Conservation (phyloP, 768 basidiomycete genomes). For the Neoboletus brunneissimus region DNA sequence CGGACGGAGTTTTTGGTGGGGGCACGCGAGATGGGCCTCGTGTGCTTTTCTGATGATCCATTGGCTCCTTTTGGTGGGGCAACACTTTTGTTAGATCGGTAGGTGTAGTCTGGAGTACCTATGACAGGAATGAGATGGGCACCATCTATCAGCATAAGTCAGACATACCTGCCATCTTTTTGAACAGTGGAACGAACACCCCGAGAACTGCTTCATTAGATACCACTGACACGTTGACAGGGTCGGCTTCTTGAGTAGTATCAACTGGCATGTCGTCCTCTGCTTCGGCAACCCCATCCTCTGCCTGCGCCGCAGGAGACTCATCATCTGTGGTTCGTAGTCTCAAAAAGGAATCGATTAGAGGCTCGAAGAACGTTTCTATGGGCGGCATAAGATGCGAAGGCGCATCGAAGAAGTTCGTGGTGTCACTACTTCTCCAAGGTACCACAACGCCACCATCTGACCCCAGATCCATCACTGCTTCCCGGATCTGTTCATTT, state of each 20-base stretch:
- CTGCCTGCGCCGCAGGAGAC: constrained; percentile 8
- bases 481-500: constrained; percentile 16
- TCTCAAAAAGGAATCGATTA: constrained; percentile 49
- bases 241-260: constrained; percentile 14
- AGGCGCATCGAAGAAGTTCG: constrained; percentile 60
- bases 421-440: constrained; percentile 42
- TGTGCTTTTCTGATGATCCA: constrained; percentile 12
- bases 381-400: constrained; percentile 77
- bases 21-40: constrained; percentile 10
- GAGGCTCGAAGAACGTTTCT: constrained; percentile 64
- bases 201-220: constrained; percentile 58
- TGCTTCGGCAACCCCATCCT: constrained; percentile 30
- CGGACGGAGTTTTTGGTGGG: constrained; percentile 21
- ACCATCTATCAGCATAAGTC: not conserved
- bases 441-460: constrained; percentile 21
- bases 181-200: constrained; percentile 64
- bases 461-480: constrained; percentile 11
- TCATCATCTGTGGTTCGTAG: constrained; percentile 26
- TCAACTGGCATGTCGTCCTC: constrained; percentile 48
- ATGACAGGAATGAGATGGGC: constrained; percentile 2
- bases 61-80: constrained; percentile 15
- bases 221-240: constrained; percentile 27
- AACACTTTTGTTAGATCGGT: constrained; percentile 11
- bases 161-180: constrained; percentile 42
- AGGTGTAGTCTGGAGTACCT: constrained; percentile 28